Evolutionary conservation across 495 filamentous ascomycete species (phyloP).

Genomic region (Podospora conica): DNA sequence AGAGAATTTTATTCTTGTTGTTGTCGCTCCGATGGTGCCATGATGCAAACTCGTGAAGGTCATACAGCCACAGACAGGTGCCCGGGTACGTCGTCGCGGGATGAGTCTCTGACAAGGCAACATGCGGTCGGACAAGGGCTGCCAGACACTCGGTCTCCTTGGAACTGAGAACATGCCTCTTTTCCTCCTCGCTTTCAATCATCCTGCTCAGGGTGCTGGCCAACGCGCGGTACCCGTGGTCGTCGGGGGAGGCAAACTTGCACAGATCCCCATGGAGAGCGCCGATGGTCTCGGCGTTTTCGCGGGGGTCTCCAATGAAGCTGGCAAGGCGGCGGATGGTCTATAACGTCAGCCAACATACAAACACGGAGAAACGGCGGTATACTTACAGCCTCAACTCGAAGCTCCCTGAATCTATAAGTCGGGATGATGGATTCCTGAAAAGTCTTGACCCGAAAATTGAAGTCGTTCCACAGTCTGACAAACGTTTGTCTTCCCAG

Average conservation of each 20-base stretch:
- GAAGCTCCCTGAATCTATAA: constrained; percentile 12
- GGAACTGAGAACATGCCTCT: constrained; percentile 19
- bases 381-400: constrained; percentile 20
- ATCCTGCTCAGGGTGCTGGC: constrained; percentile 12
- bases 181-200: constrained; percentile 20
- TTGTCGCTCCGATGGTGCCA: constrained; percentile 32
- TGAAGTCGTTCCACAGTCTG: constrained; percentile 30
- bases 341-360: constrained; percentile 9
- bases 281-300: constrained; percentile 27
- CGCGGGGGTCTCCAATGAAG: constrained; percentile 29
- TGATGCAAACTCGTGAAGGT: constrained; percentile 28
- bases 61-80: constrained; percentile 34
- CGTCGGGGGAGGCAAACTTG: constrained; percentile 26
- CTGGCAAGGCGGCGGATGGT: constrained; percentile 25
- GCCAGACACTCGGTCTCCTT: constrained; percentile 28
- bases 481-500: constrained; percentile 25
- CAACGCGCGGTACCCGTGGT: constrained; percentile 25
- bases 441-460: constrained; percentile 36
- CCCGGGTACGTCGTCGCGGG: constrained; percentile 26
- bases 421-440: constrained; percentile 27
- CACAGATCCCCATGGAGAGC: constrained; percentile 28
- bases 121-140: constrained; percentile 13
- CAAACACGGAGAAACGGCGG: background rate
- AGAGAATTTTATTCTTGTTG: constrained; percentile 31
- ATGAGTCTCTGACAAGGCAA: constrained; percentile 14